Conservation (phyloP, 208 protist genomes). For the Leishmania lainsoni region DNA sequence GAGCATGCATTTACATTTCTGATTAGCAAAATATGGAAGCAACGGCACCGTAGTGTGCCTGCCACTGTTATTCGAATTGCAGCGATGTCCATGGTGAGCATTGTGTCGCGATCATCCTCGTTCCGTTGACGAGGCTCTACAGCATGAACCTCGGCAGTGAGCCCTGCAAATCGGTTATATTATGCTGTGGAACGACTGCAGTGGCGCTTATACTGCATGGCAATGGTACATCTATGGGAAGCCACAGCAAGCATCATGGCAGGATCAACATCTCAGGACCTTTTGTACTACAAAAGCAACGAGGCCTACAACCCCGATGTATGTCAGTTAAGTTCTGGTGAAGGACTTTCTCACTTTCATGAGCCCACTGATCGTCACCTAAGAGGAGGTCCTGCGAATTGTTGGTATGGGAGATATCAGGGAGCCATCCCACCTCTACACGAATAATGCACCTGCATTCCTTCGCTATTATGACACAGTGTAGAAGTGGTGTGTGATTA, state of each 20-base stretch:
- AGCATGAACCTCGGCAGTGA: constrained; percentile 17
- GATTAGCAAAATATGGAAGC: constrained; percentile 7
- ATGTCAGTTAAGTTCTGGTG: background rate
- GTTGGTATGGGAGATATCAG: constrained; percentile 20
- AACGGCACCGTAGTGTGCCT: constrained; percentile 17
- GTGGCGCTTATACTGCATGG: constrained; percentile 30
- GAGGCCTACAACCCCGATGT: constrained; percentile 18
- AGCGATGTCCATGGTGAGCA: constrained; percentile 32
- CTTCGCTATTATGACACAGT: constrained; percentile 38
- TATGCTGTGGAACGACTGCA: constrained; percentile 34
- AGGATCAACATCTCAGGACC: constrained; percentile 35
- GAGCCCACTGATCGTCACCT: constrained; percentile 43
- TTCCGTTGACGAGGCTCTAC: constrained; percentile 8
- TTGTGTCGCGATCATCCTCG: constrained; percentile 37
- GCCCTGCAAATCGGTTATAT: constrained; percentile 33
- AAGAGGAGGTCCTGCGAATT: constrained; percentile 34
- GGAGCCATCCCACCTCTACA: constrained; percentile 30
- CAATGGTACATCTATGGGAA: constrained; percentile 27
- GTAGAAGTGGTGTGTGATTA: constrained; percentile 22
- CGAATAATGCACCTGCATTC: constrained; percentile 28
- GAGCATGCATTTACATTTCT: constrained; percentile 23
- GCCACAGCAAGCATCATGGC: constrained; percentile 21
- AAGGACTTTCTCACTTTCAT: constrained; percentile 39
- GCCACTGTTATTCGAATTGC: constrained; percentile 33
- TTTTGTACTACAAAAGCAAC: constrained; percentile 32